phyloP scores from a whole-genome alignment of 1,139 yeast genomes.

The Yamadazyma oceani region DNA sequence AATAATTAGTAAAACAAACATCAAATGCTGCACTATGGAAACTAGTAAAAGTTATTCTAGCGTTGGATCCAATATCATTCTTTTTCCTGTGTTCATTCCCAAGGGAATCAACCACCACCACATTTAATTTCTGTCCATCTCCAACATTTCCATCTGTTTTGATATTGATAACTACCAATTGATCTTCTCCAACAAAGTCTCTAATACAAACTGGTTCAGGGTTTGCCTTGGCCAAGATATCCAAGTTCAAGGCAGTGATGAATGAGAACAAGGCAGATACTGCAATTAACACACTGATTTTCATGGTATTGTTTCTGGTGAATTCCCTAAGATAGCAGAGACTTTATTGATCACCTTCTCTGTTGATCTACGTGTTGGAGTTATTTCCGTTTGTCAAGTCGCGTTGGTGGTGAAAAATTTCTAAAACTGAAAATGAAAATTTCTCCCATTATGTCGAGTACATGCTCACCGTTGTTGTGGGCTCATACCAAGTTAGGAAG shows the following conservation, averaged over 20 bases:
- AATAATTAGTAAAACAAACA: constrained; percentile 78
- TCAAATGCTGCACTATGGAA: constrained; percentile 84
- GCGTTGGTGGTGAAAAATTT: constrained; percentile 1
- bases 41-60: constrained; percentile 79
- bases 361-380: constrained; percentile 12
- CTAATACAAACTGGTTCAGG: constrained; percentile 68
- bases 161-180: constrained; percentile 80
- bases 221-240: constrained; percentile 34
- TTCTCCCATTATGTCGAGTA: background rate
- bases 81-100: constrained; percentile 72
- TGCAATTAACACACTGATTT: constrained; percentile 9
- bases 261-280: constrained; percentile 22
- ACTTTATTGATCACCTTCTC: no score
- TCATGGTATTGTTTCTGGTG: constrained; percentile 5
- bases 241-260: constrained; percentile 38
- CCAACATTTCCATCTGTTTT: constrained; percentile 71
- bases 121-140: constrained; percentile 79
- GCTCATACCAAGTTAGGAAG: constrained; percentile 19
- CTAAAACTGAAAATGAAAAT: background rate
- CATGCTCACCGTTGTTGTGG: background rate
- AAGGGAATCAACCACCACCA: constrained; percentile 60
- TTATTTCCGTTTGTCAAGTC: constrained; percentile 13
- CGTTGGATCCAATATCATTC: constrained; percentile 63
- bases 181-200: constrained; percentile 82
- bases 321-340: no score